Evolutionary conservation across 192 early-diverging fungal species (phyloP), one percentile per base, ranked within the genome.

Genomic region (Podila minutissima): DNA sequence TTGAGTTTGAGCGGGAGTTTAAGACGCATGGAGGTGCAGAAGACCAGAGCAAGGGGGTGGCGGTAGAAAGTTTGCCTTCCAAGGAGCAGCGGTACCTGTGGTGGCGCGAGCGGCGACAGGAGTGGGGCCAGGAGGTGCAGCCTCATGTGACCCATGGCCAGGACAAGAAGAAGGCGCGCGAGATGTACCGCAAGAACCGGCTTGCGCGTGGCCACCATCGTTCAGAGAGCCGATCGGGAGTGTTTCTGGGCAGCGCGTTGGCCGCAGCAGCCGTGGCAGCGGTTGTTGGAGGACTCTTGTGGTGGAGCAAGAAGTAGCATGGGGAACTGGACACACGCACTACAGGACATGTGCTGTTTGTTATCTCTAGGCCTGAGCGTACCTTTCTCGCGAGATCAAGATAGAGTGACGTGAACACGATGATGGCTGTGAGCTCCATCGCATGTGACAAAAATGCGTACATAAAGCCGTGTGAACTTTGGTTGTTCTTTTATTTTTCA

Each of bases 1-100:
- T 89, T 0, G 71, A 74, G 11, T 85, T 85, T 65, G 84, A 85
- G n/a, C 33, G 71, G 0, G 57, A 73, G 48, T 81, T 81, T 24
- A 57, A 33, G 59, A 72, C 58, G 20, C n/a, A 24, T 13, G 35
- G 31, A 31, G 19, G 26, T 32, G 20, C 24, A 19, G 50, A 12
- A 10, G 37, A 46, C 5, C 35, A 22, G 3, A 15, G 1, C 5
- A n/a, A 65, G 10, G 38, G 24, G 0, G 24, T 67, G 17, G 51
- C 50, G 58, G 8, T 19, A 5, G 37, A 15, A 11, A 7, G 33
- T 33, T 6, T 81, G 41, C 77, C 77, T 8, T 81, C 77, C 2
- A 81, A 66, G 62, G 67, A 63, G n/a, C 77, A 81, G 67, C 77
- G 58, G 48, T 81, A 81, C 35, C 67, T 72, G 32, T 81, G 77